Evolutionary conservation across 1,284 basidiomycete genomes (phyloP), one percentile per base, ranked within the genome.

Genomic region (Ganoderma meredithae): DNA sequence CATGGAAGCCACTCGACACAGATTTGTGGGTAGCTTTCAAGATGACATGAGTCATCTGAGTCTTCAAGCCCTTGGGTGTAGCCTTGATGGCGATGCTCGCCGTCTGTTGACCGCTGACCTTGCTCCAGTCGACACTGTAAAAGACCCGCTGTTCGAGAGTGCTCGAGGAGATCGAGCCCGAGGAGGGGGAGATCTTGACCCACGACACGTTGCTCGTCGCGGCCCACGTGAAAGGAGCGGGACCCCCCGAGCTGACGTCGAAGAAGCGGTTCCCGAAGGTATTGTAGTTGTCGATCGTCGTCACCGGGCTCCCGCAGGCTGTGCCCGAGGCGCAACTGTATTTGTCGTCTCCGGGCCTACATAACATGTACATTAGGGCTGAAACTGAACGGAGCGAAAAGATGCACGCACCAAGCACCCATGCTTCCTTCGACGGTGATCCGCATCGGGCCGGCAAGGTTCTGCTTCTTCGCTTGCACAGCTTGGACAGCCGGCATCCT

Each of bases 191-290:
- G 15, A 91, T 74, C 13, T 77, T 79, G 52, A 91, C 70, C 90
- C 89, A 92, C 0, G 84, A 78, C 8, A 79, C 84, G 69, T 87
- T 88, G 63, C 81, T 75, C 0, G 81, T 80, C 1, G 82, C 85
- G 0, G 83, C 87, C 78, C 86, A 91, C 0, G 82, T 83, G 80
- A 91, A 90, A 0, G 87, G 79, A 1, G 77, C 74, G 0, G 89
- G 88, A 0, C 90, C 90, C 40, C 89, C 90, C 10, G 88, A 84
- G 8, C 86, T 84, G 66, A 92, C 80, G 69, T 91, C 89, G 66
- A 92, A 77, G 79, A 84, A 92, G 9, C 84, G 80, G 68, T 85
- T 83, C 12, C 80, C 77, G 61, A 86, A 81, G 4, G 88, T 83
- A 6, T 84, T 82, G 78, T 85, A 91, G 40, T 83, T 79, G 72